phyloP scores from a whole-genome alignment of 805 yeast species.

The Clavispora phyllophila region DNA sequence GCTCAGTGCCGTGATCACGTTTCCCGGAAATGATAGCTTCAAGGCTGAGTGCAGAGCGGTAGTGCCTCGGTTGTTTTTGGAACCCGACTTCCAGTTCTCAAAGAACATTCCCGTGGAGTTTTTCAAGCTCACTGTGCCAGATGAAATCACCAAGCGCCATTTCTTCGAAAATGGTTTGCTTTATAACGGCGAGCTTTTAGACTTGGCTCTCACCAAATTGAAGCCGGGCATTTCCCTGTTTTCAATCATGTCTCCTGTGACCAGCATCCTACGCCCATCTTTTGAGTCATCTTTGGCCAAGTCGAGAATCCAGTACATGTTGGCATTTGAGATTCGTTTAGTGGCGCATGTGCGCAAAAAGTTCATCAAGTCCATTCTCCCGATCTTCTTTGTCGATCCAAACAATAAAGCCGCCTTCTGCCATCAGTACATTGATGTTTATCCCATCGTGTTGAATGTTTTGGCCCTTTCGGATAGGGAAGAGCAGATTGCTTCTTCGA shows the following conservation, averaged over 20 bases:
- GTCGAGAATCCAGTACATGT: slow-evolving; percentile 54
- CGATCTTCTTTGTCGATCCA: slow-evolving; percentile 50
- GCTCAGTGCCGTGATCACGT: slow-evolving; percentile 38
- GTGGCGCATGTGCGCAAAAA: slow-evolving; percentile 47
- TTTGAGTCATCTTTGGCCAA: slow-evolving; percentile 12
- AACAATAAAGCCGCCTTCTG: slow-evolving; percentile 45
- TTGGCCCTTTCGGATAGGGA: slow-evolving; percentile 49
- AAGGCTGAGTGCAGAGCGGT: slow-evolving; percentile 31
- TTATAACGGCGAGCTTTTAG: slow-evolving; percentile 22
- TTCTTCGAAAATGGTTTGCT: slow-evolving; percentile 32
- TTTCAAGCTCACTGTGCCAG: slow-evolving; percentile 9
- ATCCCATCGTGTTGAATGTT: slow-evolving; percentile 45
- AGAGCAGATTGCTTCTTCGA: slow-evolving; percentile 34
- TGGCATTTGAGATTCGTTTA: slow-evolving; percentile 56
- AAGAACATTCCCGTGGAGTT: slow-evolving; percentile 23
- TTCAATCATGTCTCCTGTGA: background rate
- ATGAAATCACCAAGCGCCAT: slow-evolving; percentile 10
- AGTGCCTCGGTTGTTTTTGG: slow-evolving; percentile 43
- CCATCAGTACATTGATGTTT: slow-evolving; percentile 49
- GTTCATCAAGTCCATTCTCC: slow-evolving; percentile 46
- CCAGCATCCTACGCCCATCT: background rate
- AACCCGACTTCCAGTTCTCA: slow-evolving; percentile 27
- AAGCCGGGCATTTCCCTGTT: slow-evolving; percentile 3
- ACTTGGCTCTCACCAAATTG: slow-evolving; percentile 17
- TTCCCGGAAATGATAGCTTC: slow-evolving; percentile 19